Evolutionary conservation across 345 rosid species (phyloP).

Genomic region (Acer yangbiense): DNA sequence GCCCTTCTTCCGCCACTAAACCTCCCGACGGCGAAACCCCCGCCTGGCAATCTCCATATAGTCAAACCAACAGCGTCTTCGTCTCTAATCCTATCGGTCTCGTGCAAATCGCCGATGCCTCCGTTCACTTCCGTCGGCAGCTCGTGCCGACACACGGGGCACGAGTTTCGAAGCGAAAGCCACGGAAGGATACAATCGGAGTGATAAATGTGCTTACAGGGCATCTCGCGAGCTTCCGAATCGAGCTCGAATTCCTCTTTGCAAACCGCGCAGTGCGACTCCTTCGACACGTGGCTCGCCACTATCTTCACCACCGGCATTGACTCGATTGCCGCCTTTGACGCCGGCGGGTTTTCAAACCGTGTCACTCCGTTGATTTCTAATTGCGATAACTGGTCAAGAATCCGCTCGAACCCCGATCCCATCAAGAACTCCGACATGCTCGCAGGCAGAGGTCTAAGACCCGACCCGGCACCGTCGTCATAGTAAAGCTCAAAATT

Average conservation of each 20-base stretch:
- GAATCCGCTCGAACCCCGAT: conserved; percentile 71
- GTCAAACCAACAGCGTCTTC: conserved; percentile 53
- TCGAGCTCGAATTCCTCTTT: conserved; percentile 53
- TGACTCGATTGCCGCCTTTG: conserved; percentile 59
- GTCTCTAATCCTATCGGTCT: conserved; percentile 23
- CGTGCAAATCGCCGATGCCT: conserved; percentile 17
- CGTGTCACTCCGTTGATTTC: conserved; percentile 50
- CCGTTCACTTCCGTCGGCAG: conserved; percentile 36
- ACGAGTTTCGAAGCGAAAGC: conserved; percentile 54
- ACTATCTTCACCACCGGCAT: conserved; percentile 53
- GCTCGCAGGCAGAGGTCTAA: conserved; percentile 61
- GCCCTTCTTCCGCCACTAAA: conserved; percentile 51
- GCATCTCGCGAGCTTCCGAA: conserved; percentile 61
- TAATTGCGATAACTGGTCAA: conserved; percentile 59
- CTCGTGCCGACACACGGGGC: conserved; percentile 63
- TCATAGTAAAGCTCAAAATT: conserved; percentile 64
- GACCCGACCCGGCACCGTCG: conserved; percentile 61
- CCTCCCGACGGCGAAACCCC: conserved; percentile 67
- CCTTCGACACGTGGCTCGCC: conserved; percentile 38
- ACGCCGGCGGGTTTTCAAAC: conserved; percentile 57
- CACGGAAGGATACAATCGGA: conserved; percentile 62
- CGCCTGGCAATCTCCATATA: conserved; percentile 66
- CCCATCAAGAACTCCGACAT: conserved; percentile 77
- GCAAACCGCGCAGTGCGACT: conserved; percentile 59
- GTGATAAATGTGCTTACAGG: conserved; percentile 64